These are phyloP conservation scores for Solanum sejunctum DNA, from an alignment of 257 asterid species.

Conservation along the genomic window DNA sequence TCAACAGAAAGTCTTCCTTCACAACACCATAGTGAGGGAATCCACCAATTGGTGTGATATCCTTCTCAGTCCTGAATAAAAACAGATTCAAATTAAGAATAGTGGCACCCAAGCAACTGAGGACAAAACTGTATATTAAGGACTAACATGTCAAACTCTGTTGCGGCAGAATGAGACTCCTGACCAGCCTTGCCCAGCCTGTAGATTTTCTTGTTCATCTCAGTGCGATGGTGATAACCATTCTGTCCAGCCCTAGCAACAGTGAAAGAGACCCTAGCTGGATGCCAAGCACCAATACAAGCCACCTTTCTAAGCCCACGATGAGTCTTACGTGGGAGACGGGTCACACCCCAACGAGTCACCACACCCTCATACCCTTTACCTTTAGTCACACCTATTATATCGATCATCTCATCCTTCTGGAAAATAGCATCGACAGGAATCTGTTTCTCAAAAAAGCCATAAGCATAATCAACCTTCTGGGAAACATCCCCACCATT, in stretches of 20 bases:
- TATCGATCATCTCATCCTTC: constrained; percentile 82
- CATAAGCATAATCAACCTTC: constrained; percentile 69
- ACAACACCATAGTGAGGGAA: constrained; percentile 90
- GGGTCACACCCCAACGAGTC: constrained; percentile 93
- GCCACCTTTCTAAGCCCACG: constrained; percentile 90
- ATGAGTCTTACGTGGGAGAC: constrained; percentile 81
- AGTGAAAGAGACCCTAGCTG: constrained; percentile 76
- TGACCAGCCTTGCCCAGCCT: constrained; percentile 66
- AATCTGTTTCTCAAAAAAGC: constrained; percentile 68
- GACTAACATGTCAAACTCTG: constrained; percentile 69
- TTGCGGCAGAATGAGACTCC: constrained; percentile 62
- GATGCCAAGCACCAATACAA: constrained; percentile 92
- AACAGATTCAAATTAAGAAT: background rate
- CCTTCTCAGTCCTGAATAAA: constrained; percentile 82
- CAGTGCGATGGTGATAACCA: constrained; percentile 80
- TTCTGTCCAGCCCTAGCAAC: constrained; percentile 91
- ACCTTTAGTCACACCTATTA: constrained; percentile 74
- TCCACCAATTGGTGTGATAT: constrained; percentile 88
- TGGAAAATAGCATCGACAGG: constrained; percentile 80
- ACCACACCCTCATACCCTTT: constrained; percentile 85
- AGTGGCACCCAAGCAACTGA: background rate
- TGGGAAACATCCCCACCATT: constrained; percentile 62
- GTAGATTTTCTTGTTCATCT: constrained; percentile 83
- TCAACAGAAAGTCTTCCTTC: constrained; percentile 69
- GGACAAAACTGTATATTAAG: background rate